phyloP scores from a whole-genome alignment of 2,329 filamentous ascomycete genomes.

The Neofusicoccum umdonicola region DNA sequence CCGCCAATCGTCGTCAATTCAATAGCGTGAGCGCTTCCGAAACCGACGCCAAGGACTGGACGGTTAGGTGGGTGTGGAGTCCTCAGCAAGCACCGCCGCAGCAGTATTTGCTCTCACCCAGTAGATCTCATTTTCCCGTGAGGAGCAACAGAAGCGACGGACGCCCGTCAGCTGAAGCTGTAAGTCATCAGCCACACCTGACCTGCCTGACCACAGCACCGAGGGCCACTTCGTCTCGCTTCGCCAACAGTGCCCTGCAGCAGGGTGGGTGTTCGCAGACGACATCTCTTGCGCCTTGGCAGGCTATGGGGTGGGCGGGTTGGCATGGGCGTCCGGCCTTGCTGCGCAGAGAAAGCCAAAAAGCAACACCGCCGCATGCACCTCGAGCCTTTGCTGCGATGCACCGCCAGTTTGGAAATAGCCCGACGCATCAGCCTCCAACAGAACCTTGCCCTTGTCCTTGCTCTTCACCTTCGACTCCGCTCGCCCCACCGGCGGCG shows the following conservation, averaged over 20 bases:
- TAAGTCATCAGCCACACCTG: neutral
- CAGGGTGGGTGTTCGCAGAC: neutral
- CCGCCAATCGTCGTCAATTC: neutral
- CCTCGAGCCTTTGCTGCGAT: neutral
- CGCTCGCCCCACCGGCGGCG: neutral
- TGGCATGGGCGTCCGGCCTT: neutral
- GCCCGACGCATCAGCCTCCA: neutral
- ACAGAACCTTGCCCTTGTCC: slow-evolving; percentile 15
- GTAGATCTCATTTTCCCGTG: neutral
- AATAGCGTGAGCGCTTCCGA: neutral
- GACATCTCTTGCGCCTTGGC: neutral
- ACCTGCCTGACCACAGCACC: neutral
- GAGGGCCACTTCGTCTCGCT: neutral
- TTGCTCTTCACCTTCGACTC: slow-evolving; percentile 16
- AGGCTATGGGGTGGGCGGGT: neutral
- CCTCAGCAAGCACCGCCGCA: neutral
- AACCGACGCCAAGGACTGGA: neutral
- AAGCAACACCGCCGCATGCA: neutral
- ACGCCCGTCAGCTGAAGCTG: slow-evolving; percentile 9
- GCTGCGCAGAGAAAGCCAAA: neutral
- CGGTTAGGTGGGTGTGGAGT: neutral
- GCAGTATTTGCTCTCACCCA: neutral
- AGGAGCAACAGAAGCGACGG: neutral
- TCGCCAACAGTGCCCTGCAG: neutral
- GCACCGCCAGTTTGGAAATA: neutral